Evolutionary conservation across 169 alveolate species (phyloP), one percentile per base, ranked within the genome.

Genomic region (Cryptosporidium parvum): DNA sequence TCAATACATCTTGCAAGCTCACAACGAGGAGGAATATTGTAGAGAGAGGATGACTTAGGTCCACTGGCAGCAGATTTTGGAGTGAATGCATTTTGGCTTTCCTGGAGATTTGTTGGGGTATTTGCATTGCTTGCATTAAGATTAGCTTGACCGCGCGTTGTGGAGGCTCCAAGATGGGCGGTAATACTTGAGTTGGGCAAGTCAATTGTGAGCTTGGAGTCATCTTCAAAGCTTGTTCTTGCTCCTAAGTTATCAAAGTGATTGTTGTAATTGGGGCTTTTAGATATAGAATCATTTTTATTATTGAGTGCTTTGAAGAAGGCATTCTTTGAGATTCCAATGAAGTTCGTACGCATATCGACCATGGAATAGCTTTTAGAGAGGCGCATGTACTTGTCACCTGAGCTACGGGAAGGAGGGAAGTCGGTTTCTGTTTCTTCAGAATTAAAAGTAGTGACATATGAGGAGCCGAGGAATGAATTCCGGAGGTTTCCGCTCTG

Each of bases 1-100:
- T 95, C 98, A 9, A 80, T 80, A 42, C 89, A 80, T n/a, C 89
- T 59, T 1, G 89, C 80, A 7, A 80, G 70, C 5, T 80, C 89
- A 5, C 80, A 80, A 14, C 59, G 33, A 37, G 65, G 67, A n/a
- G 89, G 89, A 29, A 80, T 80, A 16, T 59, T 62, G 52, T 80
- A 80, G n/a, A 80, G 44, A 2, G 89, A 80, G 31, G 89, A 80
- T 1, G 89, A 42, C 16, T 80, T 80, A 0, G 89, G 89, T 3
- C 68, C 89, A 44, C 62, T 65, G 21, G 75, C 35, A 1, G 56
- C 26, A 12, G 89, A 80, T 35, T 21, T 61, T 21, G 89, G 89
- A 23, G 68, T 59, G 23, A 52, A 45, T 0, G 69, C 0, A 21
- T 33, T 48, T 29, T 18, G 42, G 8, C 37, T 21, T 8, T 80